These are phyloP conservation scores for Lactuca saligna DNA, from an alignment of 129 eudicot species.

Conservation along the genomic window DNA sequence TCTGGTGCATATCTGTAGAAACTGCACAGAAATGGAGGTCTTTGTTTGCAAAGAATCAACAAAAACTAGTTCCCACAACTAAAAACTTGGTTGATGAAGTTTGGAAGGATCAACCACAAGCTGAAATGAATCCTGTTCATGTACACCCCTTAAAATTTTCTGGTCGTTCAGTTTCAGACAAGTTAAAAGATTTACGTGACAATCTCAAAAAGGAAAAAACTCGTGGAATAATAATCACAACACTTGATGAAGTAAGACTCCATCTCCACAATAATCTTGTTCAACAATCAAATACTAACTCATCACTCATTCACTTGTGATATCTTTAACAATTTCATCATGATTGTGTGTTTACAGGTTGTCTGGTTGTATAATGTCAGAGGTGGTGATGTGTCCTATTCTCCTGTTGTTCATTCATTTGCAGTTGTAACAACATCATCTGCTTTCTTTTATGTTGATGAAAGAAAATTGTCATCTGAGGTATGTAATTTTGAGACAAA, in stretches of 20 bases:
- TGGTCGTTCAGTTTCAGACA: conserved; percentile 85
- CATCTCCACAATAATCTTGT: conserved; percentile 1
- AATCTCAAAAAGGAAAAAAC: conserved; percentile 65
- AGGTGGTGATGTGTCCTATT: conserved; percentile 84
- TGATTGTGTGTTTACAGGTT: conserved; percentile 48
- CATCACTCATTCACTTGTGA: neutral
- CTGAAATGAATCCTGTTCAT: conserved; percentile 63
- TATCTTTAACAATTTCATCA: neutral
- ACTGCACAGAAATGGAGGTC: conserved; percentile 87
- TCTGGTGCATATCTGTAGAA: conserved; percentile 92
- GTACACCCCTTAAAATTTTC: conserved; percentile 79
- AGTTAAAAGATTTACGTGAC: conserved; percentile 73
- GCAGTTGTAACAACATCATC: conserved; percentile 73
- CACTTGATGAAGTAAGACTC: conserved; percentile 81
- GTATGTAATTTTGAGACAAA: conserved; percentile 27
- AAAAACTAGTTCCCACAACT: conserved; percentile 68
- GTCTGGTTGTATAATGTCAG: conserved; percentile 94
- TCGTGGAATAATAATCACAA: conserved; percentile 62
- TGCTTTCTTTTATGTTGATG: conserved; percentile 91
- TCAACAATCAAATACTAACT: neutral
- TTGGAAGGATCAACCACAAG: conserved; percentile 80
- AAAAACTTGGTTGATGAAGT: conserved; percentile 90
- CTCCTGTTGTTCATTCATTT: conserved; percentile 95
- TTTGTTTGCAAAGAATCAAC: conserved; percentile 66
- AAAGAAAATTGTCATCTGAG: conserved; percentile 76